These are phyloP conservation scores for Saccharomyces cerevisiae DNA, from an alignment of 805 yeast species.

Conservation along the genomic window DNA sequence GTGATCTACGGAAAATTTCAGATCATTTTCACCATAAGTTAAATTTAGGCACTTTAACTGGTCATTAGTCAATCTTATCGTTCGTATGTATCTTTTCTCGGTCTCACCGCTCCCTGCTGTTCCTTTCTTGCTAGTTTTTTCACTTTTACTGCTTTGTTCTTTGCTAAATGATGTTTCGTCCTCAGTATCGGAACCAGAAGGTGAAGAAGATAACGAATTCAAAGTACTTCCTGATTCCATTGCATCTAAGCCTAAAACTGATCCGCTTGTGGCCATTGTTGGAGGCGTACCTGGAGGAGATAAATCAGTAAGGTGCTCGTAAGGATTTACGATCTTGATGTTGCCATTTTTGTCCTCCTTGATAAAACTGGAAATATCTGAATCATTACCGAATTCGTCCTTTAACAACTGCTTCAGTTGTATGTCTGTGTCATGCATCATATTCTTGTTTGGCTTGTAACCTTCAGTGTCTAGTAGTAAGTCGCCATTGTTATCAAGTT, in stretches of 20 bases:
- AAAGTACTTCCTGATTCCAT: background rate
- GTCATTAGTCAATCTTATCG: constrained; percentile 83
- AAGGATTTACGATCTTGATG: constrained; percentile 44
- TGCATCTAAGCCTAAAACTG: background rate
- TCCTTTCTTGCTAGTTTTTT: constrained; percentile 1
- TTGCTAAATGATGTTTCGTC: constrained; percentile 3
- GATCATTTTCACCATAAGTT: constrained; percentile 68
- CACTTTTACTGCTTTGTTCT: background rate
- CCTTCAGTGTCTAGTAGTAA: constrained; percentile 91
- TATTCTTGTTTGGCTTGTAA: constrained; percentile 77
- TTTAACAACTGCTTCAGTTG: constrained; percentile 61
- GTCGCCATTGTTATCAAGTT: constrained; percentile 82
- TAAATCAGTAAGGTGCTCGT: constrained; percentile 11
- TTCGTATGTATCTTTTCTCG: constrained; percentile 55
- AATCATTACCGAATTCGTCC: constrained; percentile 61
- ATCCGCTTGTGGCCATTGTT: constrained; percentile 1
- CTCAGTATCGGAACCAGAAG: constrained; percentile 8
- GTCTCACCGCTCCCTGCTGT: constrained; percentile 1
- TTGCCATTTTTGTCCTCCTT: constrained; percentile 61
- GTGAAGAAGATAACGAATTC: constrained; percentile 10
- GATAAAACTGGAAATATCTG: constrained; percentile 39
- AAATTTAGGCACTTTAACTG: constrained; percentile 69
- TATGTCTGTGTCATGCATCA: constrained; percentile 68
- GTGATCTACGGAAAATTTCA: constrained; percentile 71
- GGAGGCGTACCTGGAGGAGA: constrained; percentile 23